Evolutionary conservation across 257 asterid genomes (phyloP), one percentile per base, ranked within the genome.

Genomic region (Coffea eugenioides): DNA sequence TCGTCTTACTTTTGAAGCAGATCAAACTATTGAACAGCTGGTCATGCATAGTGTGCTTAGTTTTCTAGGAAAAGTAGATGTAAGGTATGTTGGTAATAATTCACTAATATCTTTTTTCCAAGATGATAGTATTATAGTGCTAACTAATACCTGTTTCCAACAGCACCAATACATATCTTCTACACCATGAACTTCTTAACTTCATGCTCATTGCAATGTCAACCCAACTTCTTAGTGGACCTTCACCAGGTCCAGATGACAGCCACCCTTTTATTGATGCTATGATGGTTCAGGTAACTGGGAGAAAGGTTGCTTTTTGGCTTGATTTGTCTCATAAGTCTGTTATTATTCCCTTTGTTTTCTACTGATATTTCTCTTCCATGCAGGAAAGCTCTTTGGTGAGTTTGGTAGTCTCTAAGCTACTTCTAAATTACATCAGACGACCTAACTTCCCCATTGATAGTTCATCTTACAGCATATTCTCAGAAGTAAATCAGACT

Each of bases 211-310:
- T 90, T 10, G 85, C 95, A 80, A 86, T 89, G 89, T 96, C 99
- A 73, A 94, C 97, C 71, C 99, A 96, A 87, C 97, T 96, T 87
- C 97, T 89, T 75, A 88, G 97, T 81, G 97, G 97, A 83, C 97
- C 98, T 56, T 89, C 98, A 71, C 95, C 97, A 8, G 97, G 98
- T 71, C 97, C 92, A 45, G 86, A 87, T 85, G 98, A 94, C 82
- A 76, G 82, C 78, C 97, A 94, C 83, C 98, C 99, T 80, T 94
- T 96, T 80, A 85, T 92, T 64, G 98, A 96, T 85, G 94, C 98
- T 75, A 88, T 90, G 77, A 94, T 94, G 97, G 82, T 69, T 80
- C 97, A 94, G 97, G 99, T 96, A 82, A 70, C 57, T 59, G 4
- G n/a, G 74, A 51, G 48, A 73, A 45, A 18, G 25, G 66, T 64